Conservation (phyloP, 805 yeast genomes). For the Ogataea ganodermae region DNA sequence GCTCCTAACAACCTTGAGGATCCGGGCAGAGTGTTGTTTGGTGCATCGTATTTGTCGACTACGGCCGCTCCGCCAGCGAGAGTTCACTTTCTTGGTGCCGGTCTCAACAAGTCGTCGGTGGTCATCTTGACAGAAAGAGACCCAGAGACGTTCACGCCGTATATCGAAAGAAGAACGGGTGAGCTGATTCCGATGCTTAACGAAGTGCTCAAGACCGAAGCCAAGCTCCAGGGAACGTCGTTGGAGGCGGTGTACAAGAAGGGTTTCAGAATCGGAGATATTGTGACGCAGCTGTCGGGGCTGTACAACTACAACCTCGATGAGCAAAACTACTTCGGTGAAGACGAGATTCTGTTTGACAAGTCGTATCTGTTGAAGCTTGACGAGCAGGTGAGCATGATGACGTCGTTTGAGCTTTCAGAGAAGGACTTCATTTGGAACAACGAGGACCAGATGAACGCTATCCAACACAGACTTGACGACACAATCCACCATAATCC, state of each 20-base stretch:
- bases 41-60: slow-evolving; percentile 34
- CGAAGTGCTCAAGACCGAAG: slow-evolving; percentile 22
- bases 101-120: slow-evolving; percentile 25
- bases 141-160: slow-evolving; percentile 11
- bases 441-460: slow-evolving; percentile 21
- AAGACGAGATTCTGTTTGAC: slow-evolving; percentile 24
- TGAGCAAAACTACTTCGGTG: slow-evolving; percentile 14
- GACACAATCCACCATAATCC: slow-evolving; percentile 4
- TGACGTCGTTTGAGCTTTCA: slow-evolving; percentile 16
- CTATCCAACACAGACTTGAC: slow-evolving; percentile 14
- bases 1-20: slow-evolving; percentile 19
- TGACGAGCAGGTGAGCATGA: slow-evolving; percentile 16
- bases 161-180: slow-evolving; percentile 10
- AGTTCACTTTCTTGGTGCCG: slow-evolving; percentile 36
- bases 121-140: slow-evolving; percentile 28
- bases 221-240: slow-evolving; percentile 9
- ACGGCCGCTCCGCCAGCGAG: slow-evolving; percentile 34
- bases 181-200: slow-evolving; percentile 16
- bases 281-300: slow-evolving; percentile 7
- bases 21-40: slow-evolving; percentile 31
- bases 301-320: slow-evolving; percentile 14
- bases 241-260: slow-evolving; percentile 16
- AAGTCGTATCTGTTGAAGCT: slow-evolving; percentile 18
- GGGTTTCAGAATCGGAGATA: slow-evolving; percentile 24
- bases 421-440: slow-evolving; percentile 31